Evolutionary conservation across 768 basidiomycete species (phyloP).

Genomic region (Tephrocybe sp.): DNA sequence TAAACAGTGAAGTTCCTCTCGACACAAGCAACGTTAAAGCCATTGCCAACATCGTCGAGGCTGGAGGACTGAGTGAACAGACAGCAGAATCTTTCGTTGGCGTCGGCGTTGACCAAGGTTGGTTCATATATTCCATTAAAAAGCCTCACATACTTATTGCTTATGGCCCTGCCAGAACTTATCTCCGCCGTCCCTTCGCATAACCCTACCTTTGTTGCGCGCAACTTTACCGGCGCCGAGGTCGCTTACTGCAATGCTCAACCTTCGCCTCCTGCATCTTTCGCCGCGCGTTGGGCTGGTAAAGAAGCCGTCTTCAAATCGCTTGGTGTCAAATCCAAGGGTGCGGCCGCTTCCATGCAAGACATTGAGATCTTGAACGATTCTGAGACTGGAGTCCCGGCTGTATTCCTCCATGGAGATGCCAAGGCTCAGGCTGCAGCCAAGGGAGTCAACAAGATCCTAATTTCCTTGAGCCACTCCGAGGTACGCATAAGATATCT

Average conservation of each 20-base stretch:
- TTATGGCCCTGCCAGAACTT: conserved; percentile 51
- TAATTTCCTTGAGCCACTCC: conserved; percentile 90
- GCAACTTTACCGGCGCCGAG: conserved; percentile 93
- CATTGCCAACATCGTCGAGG: conserved; percentile 51
- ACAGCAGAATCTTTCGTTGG: conserved; percentile 52
- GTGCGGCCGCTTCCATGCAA: conserved; percentile 92
- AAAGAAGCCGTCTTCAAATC: conserved; percentile 99
- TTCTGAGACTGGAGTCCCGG: conserved; percentile 68
- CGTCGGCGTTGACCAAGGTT: conserved; percentile 89
- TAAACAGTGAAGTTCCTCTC: conserved; percentile 47
- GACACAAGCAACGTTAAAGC: conserved; percentile 70
- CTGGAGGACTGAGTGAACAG: conserved; percentile 25
- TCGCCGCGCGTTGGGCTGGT: conserved; percentile 95
- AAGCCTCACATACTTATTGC: conserved; percentile 7
- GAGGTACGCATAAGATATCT: conserved; percentile 50
- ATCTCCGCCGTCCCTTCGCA: conserved; percentile 90
- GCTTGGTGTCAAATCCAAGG: conserved; percentile 84
- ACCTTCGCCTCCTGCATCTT: conserved; percentile 83
- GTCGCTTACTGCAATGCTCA: conserved; percentile 84
- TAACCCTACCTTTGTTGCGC: conserved; percentile 81
- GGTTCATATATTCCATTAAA: conserved; percentile 14
- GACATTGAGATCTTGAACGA: conserved; percentile 94
- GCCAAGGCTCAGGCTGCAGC: conserved; percentile 69
- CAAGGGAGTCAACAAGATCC: conserved; percentile 71
- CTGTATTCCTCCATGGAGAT: conserved; percentile 74